phyloP scores from a whole-genome alignment of 2,329 filamentous ascomycete genomes.

The Phialocephala subalpina region DNA sequence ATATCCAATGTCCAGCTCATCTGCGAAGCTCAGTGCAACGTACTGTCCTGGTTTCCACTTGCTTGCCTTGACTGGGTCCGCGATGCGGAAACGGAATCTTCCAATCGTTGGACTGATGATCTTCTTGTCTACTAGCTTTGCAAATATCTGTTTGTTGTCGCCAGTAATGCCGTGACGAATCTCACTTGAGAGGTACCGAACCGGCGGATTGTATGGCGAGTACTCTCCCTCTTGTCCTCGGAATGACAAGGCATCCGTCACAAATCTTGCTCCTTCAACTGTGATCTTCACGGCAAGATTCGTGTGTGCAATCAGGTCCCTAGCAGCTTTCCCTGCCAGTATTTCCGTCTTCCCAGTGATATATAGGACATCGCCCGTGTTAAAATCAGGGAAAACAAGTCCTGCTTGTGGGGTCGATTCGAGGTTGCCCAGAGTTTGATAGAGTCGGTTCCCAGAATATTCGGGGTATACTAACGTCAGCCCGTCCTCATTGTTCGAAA shows the following conservation, averaged over 20 bases:
- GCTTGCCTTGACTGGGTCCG: slow-evolving; percentile 43
- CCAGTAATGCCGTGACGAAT: slow-evolving; percentile 39
- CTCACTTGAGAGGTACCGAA: slow-evolving; percentile 71
- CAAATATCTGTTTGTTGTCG: slow-evolving; percentile 43
- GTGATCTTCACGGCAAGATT: slow-evolving; percentile 77
- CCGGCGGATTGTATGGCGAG: slow-evolving; percentile 82
- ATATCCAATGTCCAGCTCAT: slow-evolving; percentile 76
- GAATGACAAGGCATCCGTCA: slow-evolving; percentile 73
- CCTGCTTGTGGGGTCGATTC: slow-evolving; percentile 71
- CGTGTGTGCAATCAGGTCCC: slow-evolving; percentile 68
- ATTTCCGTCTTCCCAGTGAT: slow-evolving; percentile 72
- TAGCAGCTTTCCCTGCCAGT: slow-evolving; percentile 70
- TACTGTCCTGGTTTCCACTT: slow-evolving; percentile 77
- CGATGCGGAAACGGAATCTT: slow-evolving; percentile 67
- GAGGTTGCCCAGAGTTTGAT: slow-evolving; percentile 85
- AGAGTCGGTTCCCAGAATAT: slow-evolving; percentile 82
- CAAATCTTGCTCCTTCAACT: slow-evolving; percentile 66
- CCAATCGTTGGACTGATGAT: slow-evolving; percentile 71
- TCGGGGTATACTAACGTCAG: slow-evolving; percentile 75
- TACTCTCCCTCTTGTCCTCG: slow-evolving; percentile 64
- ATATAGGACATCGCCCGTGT: slow-evolving; percentile 77
- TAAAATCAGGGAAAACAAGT: slow-evolving; percentile 77
- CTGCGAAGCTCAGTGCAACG: slow-evolving; percentile 75
- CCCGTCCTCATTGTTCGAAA: slow-evolving; percentile 59
- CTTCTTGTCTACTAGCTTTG: slow-evolving; percentile 65